Conservation (phyloP, 2,329 filamentous ascomycete species). For the Pestalotiopsis sp. region DNA sequence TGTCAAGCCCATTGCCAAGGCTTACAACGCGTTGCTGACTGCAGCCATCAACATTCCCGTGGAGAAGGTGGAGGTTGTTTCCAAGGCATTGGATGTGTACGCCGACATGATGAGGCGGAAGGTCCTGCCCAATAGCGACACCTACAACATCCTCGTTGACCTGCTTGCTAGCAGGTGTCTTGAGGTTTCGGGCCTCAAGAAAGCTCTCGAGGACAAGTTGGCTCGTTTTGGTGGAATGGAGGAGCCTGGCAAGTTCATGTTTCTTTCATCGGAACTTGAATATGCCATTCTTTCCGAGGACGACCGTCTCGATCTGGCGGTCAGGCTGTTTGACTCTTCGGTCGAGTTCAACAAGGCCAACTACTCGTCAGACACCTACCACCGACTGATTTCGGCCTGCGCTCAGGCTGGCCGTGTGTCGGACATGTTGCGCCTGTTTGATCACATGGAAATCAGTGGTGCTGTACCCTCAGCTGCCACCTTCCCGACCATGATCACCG, state of each 20-base stretch:
- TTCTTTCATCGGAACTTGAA: conserved; percentile 83
- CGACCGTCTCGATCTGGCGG: conserved; percentile 79
- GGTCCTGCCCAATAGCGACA: conserved; percentile 78
- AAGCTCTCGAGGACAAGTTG: conserved; percentile 77
- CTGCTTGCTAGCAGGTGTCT: conserved; percentile 79
- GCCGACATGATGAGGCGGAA: conserved; percentile 91
- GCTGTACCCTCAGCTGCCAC: conserved; percentile 76
- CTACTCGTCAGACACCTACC: conserved; percentile 82
- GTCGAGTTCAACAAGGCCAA: conserved; percentile 59
- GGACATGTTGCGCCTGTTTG: conserved; percentile 88
- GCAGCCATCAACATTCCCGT: conserved; percentile 81
- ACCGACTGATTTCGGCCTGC: conserved; percentile 82
- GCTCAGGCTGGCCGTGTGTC: conserved; percentile 77
- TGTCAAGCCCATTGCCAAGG: conserved; percentile 74
- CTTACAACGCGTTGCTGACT: conserved; percentile 89
- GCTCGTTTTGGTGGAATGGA: conserved; percentile 73
- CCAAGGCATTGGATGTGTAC: conserved; percentile 92
- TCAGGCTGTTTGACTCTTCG: conserved; percentile 83
- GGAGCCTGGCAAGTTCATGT: conserved; percentile 69
- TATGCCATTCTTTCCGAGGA: conserved; percentile 85
- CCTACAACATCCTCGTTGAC: conserved; percentile 84
- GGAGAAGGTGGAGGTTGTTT: conserved; percentile 79
- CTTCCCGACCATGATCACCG: conserved; percentile 93
- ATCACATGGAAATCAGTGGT: conserved; percentile 82
- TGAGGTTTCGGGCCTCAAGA: conserved; percentile 73